Percentiles rank a stretch among this genome's conserved stretches.
These are phyloP conservation scores for Postia placenta DNA, from an alignment of 768 basidiomycete genomes.

Conservation along the genomic window DNA sequence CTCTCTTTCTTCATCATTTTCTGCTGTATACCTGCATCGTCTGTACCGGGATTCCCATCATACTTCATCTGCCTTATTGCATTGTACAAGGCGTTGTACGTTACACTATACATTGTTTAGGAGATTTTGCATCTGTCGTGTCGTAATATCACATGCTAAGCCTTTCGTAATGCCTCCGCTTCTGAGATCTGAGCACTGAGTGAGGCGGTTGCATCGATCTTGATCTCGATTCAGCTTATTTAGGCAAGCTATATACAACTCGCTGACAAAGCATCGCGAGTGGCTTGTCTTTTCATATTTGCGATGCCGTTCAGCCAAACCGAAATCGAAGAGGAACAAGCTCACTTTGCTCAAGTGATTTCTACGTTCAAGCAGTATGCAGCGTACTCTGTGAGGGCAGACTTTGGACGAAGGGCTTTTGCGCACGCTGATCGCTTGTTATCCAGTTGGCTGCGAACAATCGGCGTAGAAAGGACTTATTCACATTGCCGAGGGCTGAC, in stretches of 20 bases:
- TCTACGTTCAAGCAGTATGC: constrained; percentile 71
- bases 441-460: constrained; percentile 52
- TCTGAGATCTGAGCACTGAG: too few relatives aligned
- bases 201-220: too few relatives aligned
- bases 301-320: constrained; percentile 22
- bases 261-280: too few relatives aligned
- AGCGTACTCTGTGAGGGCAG: constrained; percentile 54
- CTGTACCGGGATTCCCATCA: background rate
- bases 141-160: too few relatives aligned
- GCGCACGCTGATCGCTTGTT: background rate
- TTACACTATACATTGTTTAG: too few relatives aligned
- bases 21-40: background rate
- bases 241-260: too few relatives aligned
- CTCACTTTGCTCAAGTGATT: constrained; percentile 72
- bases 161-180: too few relatives aligned
- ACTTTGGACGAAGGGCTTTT: background rate
- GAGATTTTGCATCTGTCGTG: too few relatives aligned
- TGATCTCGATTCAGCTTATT: too few relatives aligned
- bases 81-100: background rate
- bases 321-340: constrained; percentile 50
- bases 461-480: constrained; percentile 71
- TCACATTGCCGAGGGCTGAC: constrained; percentile 61
- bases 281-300: too few relatives aligned
- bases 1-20: background rate
- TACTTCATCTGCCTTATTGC: background rate